Base-by-base conservation (phyloP, 116 monocot species). In the Trichopus zeylanicus region DNA sequence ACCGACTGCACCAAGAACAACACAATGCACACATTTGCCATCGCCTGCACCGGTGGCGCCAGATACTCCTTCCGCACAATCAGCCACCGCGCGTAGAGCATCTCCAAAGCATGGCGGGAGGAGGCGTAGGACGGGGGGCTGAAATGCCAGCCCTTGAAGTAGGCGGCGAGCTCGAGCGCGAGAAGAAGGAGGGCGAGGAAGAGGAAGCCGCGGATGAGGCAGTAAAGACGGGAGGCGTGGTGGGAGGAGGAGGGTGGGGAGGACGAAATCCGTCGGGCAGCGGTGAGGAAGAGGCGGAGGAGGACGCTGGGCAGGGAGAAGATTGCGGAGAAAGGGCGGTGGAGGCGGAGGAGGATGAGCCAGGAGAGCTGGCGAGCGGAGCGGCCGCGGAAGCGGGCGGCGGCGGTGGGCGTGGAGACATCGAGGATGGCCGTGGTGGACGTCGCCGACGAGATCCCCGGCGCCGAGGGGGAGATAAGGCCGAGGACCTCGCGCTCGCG, bases 121-220 rank as follows among this genome's bases (percentile, higher is more conserved):
- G 69, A 32, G 56, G 68, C 72, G 53, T 69, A 61, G 31, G 74
- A 55, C 19, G 83, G 83, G 26, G 78, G 68, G 20, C 47, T 32
- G 56, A 83, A 83, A 51, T 78, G 75, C 81, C 86, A 81, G 7
- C 86, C 86, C n/a, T 74, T 64, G 31, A 30, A 60, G 66, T 86
- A 81, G 8, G 81, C 85, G 18, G 48, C 68, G 57, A 81, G 48
- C 64, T 85, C 85, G 58, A 85, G 23, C 19, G 55, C 5, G 12
- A 85, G 71, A 25, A 85, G 70, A 5, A 74, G 20, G 34, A 85
- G 55, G 7, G 81, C 73, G 53, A 77, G 46, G 29, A 51, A 28
- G 31, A 85, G 74, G 59, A 78, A 78, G 74, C 80, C 30, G n/a
- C n/a, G n/a, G n/a, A n/a, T n/a, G n/a, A n/a, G n/a, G n/a, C n/a